Evolutionary conservation across 2,329 filamentous ascomycete species (phyloP).

Genomic region (Arthrobotrys sphaeroides): DNA sequence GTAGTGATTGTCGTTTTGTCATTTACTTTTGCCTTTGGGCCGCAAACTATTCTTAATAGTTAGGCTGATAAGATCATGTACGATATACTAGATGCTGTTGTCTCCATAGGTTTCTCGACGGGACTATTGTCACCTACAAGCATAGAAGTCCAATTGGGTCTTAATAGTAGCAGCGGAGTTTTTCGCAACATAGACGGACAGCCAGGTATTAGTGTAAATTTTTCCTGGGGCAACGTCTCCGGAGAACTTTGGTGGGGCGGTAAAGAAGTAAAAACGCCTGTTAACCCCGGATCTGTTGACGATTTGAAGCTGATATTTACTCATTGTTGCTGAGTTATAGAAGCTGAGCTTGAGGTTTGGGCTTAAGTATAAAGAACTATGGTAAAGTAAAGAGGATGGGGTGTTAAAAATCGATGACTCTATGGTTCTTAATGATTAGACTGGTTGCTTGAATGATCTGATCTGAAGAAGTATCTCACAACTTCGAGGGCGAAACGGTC

Average conservation of each 20-base stretch:
- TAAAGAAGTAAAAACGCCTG: slow-evolving; percentile 8
- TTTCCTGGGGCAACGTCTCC: not conserved
- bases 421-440: too few species aligned
- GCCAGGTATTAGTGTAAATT: slow-evolving; percentile 5
- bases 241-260: not conserved
- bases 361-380: not conserved
- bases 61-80: too few species aligned
- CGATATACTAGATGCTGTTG: too few species aligned
- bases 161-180: not conserved
- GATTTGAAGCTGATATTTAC: slow-evolving; percentile 1
- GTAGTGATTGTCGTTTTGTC: too few species aligned
- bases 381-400: not conserved
- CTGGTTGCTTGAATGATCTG: too few species aligned
- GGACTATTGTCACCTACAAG: not conserved
- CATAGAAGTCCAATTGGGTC: slow-evolving; percentile 12
- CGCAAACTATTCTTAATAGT: not conserved
- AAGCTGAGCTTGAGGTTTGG: not conserved
- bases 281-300: not conserved
- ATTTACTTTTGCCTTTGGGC: not conserved
- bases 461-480: too few species aligned
- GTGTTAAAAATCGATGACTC: too few species aligned
- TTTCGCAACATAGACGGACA: not conserved
- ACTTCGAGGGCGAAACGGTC: too few species aligned
- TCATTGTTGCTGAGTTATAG: not conserved
- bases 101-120: too few species aligned